Conservation (phyloP, 2,329 filamentous ascomycete genomes). For the Aspergillus thermomutatus region DNA sequence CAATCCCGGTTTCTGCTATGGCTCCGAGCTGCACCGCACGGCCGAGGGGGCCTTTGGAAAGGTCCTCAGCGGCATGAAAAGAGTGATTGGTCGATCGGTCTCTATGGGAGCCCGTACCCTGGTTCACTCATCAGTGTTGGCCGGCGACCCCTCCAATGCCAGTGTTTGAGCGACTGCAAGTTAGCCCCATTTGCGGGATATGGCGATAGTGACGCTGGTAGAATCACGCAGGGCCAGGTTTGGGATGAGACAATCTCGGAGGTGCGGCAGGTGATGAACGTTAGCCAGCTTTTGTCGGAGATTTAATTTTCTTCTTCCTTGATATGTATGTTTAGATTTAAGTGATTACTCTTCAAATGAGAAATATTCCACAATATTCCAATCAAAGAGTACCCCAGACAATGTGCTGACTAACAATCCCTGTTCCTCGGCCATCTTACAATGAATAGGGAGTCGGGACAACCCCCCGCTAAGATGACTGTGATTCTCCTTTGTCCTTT, state of each 20-base stretch:
- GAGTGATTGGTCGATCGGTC: conserved; percentile 12
- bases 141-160: neutral
- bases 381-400: too few relatives aligned
- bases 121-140: conserved; percentile 9
- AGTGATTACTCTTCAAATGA: too few relatives aligned
- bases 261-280: conserved; percentile 1
- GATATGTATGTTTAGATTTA: neutral
- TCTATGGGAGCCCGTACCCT: conserved; percentile 19
- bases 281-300: neutral
- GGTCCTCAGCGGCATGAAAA: too few relatives aligned
- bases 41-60: too few relatives aligned
- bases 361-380: too few relatives aligned
- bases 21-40: too few relatives aligned
- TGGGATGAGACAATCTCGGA: conserved; percentile 8
- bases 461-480: too few relatives aligned
- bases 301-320: conserved; percentile 2
- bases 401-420: too few relatives aligned
- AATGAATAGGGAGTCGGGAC: too few relatives aligned
- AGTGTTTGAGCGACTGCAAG: conserved; percentile 5
- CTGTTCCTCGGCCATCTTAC: too few relatives aligned
- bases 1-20: too few relatives aligned
- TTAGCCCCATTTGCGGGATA: conserved; percentile 4
- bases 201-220: neutral
- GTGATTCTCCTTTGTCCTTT: too few relatives aligned
- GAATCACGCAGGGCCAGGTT: neutral